Percentiles rank a stretch among this genome's conserved stretches.
Evolutionary conservation across 495 filamentous ascomycete species (phyloP).

Genomic region (Xylaria acuta): DNA sequence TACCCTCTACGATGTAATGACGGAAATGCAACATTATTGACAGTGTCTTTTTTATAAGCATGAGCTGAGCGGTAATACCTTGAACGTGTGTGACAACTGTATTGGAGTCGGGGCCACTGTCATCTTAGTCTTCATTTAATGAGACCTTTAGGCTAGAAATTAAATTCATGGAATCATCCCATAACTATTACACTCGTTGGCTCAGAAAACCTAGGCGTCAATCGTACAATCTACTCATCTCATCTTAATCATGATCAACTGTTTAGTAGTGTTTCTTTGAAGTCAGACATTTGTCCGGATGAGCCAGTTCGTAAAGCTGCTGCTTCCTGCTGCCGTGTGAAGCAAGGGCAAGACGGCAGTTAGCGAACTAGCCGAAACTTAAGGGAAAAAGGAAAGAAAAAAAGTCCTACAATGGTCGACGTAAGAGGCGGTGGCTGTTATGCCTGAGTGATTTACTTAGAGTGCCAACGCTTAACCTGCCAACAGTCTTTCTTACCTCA

Average conservation of each 20-base stretch:
- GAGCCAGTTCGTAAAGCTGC: background rate
- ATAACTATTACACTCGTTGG: background rate
- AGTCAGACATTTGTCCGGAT: background rate
- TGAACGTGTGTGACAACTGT: background rate
- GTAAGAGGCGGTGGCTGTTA: slow-evolving; percentile 2
- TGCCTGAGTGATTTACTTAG: background rate
- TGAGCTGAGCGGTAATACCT: slow-evolving; percentile 12
- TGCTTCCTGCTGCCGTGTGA: background rate
- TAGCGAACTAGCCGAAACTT: background rate
- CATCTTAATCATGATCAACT: background rate
- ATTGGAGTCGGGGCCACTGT: slow-evolving; percentile 8
- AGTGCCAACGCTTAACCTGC: too few relatives aligned
- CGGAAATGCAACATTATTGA: slow-evolving; percentile 12
- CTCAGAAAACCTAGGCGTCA: too few relatives aligned
- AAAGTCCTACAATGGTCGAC: background rate
- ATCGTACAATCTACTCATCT: background rate
- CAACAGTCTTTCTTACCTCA: background rate
- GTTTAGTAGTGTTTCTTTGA: background rate
- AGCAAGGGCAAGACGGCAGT: background rate
- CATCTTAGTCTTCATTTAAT: background rate
- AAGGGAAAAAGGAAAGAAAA: background rate
- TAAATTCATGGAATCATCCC: background rate
- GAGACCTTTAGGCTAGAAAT: background rate
- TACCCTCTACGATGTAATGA: slow-evolving; percentile 26
- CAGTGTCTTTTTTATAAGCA: slow-evolving; percentile 8